Evolutionary conservation across 164 flowering plant genomes (phyloP).

Genomic region (Chimonanthus salicifolius): DNA sequence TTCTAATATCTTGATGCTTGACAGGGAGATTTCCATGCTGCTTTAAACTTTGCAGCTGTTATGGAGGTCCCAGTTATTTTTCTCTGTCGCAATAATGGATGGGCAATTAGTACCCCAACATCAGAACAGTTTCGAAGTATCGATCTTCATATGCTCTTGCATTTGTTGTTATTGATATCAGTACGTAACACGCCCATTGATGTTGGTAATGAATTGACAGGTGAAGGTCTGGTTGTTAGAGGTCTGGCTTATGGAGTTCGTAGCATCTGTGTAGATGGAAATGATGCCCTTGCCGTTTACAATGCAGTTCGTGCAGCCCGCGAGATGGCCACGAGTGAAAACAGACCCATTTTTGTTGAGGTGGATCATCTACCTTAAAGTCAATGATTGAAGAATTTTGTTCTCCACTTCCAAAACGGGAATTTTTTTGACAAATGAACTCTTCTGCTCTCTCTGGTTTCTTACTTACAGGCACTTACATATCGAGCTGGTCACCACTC

Average conservation of each 20-base stretch:
- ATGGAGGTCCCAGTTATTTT: slow-evolving; percentile 83
- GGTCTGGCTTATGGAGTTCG: slow-evolving; percentile 88
- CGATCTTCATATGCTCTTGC: not conserved
- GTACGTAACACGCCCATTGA: not conserved
- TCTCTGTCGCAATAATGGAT: slow-evolving; percentile 94
- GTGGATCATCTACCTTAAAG: slow-evolving; percentile 19
- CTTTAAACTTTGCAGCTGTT: slow-evolving; percentile 88
- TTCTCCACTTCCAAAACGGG: no score
- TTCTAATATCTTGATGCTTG: slow-evolving; percentile 19
- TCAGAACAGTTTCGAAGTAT: slow-evolving; percentile 91
- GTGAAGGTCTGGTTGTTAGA: slow-evolving; percentile 77
- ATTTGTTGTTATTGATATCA: not conserved
- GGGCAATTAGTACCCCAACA: slow-evolving; percentile 95
- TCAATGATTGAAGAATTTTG: no score
- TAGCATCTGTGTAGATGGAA: slow-evolving; percentile 88
- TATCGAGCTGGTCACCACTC: slow-evolving; percentile 94
- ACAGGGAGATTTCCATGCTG: slow-evolving; percentile 99
- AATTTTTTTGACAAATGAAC: no score
- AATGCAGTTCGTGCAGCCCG: slow-evolving; percentile 71
- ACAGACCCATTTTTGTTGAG: slow-evolving; percentile 74
- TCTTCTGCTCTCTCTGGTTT: not conserved
- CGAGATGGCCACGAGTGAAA: slow-evolving; percentile 63
- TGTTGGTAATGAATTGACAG: slow-evolving; percentile 26
- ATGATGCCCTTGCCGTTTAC: slow-evolving; percentile 85
- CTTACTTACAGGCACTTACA: slow-evolving; percentile 59